Evolutionary conservation across 768 basidiomycete species (phyloP), one percentile per base, ranked within the genome.

Genomic region (Termitomyces sp.): DNA sequence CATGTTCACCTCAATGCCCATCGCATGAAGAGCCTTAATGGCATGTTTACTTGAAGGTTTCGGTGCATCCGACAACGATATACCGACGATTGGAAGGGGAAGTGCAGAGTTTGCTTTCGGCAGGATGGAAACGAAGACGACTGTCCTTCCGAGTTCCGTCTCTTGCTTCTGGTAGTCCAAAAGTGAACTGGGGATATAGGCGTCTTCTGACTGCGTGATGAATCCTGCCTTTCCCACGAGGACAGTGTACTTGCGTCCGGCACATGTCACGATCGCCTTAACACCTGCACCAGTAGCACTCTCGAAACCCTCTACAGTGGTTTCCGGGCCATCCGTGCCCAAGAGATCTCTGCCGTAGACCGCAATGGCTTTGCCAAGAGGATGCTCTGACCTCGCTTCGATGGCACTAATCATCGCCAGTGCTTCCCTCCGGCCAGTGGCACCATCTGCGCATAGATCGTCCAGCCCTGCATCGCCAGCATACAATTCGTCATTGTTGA

Each of bases 361-460:
- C 5, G 96, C 92, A 52, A 98, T 88, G 15, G 97, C 96, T 69
- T 92, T 91, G 11, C 96, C 97, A 22, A 99, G 85, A 2, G 97
- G 97, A 70, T 99, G 97, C 72, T 98, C 97, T 0, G 96, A 98
- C 62, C 87, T 86, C 11, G 91, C 89, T 73, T 99, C 96, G 0
- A 94, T 89, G 1, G 89, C 89, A 32, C 90, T 84, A 40, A 98
- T 80, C 82, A 97, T 88, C 2, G 93, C 84, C 15, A 98, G 75
- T 28, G 95, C 78, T 18, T 84, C 79, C 38, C 79, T 79, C 28
- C 86, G 78, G 3, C 74, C 76, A 0, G 89, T 90, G 13, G 78
- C 63, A 4, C 89, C 89, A 66, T 92, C 90, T 0, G 84, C 82
- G 53, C 84, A 87, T 13, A 79, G 64, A 12, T 77, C 78, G 18